phyloP scores from a whole-genome alignment of 129 eudicot genomes.

The Escallonia herrerae region DNA sequence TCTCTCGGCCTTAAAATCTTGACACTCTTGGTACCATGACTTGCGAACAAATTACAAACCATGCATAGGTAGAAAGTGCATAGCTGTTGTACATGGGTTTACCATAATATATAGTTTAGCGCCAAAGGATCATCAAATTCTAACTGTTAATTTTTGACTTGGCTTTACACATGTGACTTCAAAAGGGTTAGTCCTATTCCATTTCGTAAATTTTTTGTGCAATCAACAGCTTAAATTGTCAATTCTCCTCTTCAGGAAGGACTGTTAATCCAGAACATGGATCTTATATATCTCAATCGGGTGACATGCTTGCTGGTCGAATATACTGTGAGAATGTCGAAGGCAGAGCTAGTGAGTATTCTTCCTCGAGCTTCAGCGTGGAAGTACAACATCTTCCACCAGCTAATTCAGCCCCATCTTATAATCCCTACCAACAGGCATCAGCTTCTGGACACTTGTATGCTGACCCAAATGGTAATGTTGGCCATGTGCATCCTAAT shows the following conservation, averaged over 20 bases:
- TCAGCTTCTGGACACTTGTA: slow-evolving; percentile 27
- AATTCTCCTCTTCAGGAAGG: slow-evolving; percentile 26
- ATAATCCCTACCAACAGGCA: slow-evolving; percentile 22
- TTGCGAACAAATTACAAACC: too few species aligned
- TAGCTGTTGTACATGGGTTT: too few species aligned
- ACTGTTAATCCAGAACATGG: slow-evolving; percentile 22
- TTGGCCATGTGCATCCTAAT: slow-evolving; percentile 18
- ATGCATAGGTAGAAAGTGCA: too few species aligned
- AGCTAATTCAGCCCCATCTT: slow-evolving; percentile 12
- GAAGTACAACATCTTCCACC: slow-evolving; percentile 29
- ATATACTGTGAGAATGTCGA: slow-evolving; percentile 18
- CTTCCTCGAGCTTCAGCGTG: slow-evolving; percentile 27
- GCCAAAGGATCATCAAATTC: too few species aligned
- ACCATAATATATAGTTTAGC: too few species aligned
- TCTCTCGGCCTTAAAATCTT: neutral
- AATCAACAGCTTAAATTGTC: neutral
- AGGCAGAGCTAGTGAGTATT: slow-evolving; percentile 27
- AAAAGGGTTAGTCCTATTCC: too few species aligned
- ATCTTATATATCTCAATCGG: slow-evolving; percentile 25
- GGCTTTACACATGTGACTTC: too few species aligned
- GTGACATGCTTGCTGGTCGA: slow-evolving; percentile 28
- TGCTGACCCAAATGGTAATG: slow-evolving; percentile 14
- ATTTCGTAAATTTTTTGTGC: too few species aligned
- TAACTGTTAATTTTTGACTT: too few species aligned
- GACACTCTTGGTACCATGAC: neutral